Conservation (phyloP, 352 stramenopile species). For the Phytophthora vignae region DNA sequence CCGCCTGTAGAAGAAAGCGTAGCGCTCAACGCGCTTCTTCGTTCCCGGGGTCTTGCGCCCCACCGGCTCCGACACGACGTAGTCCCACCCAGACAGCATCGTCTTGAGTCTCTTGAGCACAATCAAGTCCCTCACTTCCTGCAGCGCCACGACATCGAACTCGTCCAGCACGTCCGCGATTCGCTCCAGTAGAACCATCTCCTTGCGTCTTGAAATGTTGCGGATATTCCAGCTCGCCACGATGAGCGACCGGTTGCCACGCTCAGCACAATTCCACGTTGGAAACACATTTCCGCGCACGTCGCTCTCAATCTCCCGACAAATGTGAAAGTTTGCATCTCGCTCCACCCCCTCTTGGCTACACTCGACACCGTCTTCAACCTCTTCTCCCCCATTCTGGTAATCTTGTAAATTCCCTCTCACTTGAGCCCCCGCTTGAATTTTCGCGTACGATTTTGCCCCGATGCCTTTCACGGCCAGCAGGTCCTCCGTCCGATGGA, state of each 20-base stretch:
- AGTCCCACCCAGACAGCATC: conserved; percentile 67
- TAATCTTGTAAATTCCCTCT: conserved; percentile 16
- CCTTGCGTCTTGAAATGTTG: conserved; percentile 65
- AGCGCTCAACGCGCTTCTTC: conserved; percentile 52
- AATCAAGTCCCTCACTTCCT: conserved; percentile 70
- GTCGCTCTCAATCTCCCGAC: conserved; percentile 40
- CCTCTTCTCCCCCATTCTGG: background rate
- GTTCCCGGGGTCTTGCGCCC: conserved; percentile 22
- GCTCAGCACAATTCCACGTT: background rate
- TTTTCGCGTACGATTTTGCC: conserved; percentile 47
- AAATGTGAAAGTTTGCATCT: conserved; percentile 38
- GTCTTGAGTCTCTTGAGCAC: conserved; percentile 68
- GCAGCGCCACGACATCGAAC: conserved; percentile 77
- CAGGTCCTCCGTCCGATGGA: conserved; percentile 57
- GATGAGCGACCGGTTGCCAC: conserved; percentile 38
- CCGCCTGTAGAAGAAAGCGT: conserved; percentile 66
- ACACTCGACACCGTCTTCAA: conserved; percentile 3
- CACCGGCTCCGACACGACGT: conserved; percentile 57
- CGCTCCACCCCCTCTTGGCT: background rate
- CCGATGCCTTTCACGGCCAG: conserved; percentile 60
- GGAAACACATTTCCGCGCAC: conserved; percentile 50
- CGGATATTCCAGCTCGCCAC: conserved; percentile 82
- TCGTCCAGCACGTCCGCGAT: conserved; percentile 58
- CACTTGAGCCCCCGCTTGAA: conserved; percentile 36
- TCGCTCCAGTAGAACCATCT: conserved; percentile 45